A percentile compares a stretch with the other conserved stretches of the same genome.
phyloP scores from a whole-genome alignment of 768 basidiomycete species.

The Tylopilus intermedius region DNA sequence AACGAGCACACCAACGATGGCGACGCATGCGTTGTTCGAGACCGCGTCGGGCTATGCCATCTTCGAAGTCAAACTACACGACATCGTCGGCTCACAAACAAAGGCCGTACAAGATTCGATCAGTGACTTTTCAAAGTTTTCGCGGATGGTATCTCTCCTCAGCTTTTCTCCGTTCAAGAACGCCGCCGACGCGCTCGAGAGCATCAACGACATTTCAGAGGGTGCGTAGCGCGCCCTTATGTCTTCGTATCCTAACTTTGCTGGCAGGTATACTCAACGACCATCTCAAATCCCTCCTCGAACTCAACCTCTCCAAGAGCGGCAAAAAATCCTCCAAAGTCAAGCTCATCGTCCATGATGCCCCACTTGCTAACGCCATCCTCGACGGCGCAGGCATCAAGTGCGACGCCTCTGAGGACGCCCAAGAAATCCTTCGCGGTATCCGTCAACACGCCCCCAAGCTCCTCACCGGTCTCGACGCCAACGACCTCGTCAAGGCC shows the following conservation, averaged over 20 bases:
- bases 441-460: conserved; percentile 88
- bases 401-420: conserved; percentile 77
- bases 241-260: not conserved
- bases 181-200: conserved; percentile 90
- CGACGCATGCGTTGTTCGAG: conserved; percentile 89
- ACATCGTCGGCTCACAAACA: conserved; percentile 81
- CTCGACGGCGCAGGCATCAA: conserved; percentile 64
- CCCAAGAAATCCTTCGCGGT: conserved; percentile 85
- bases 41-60: conserved; percentile 91
- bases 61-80: conserved; percentile 80
- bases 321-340: conserved; percentile 64
- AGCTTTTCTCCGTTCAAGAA: conserved; percentile 94
- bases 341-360: conserved; percentile 75
- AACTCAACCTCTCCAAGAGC: conserved; percentile 76
- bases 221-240: conserved; percentile 43
- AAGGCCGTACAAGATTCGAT: conserved; percentile 81
- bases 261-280: conserved; percentile 76
- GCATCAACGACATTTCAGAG: conserved; percentile 93
- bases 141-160: conserved; percentile 84
- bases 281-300: conserved; percentile 75
- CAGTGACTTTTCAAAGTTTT: conserved; percentile 80
- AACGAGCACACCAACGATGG: conserved; percentile 39
- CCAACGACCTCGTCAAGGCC: conserved; percentile 84
- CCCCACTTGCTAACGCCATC: conserved; percentile 69
- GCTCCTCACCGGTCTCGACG: conserved; percentile 82